Evolutionary conservation across 192 early-diverging fungal species (phyloP).

Genomic region (Phlyctochytrium bullatum): DNA sequence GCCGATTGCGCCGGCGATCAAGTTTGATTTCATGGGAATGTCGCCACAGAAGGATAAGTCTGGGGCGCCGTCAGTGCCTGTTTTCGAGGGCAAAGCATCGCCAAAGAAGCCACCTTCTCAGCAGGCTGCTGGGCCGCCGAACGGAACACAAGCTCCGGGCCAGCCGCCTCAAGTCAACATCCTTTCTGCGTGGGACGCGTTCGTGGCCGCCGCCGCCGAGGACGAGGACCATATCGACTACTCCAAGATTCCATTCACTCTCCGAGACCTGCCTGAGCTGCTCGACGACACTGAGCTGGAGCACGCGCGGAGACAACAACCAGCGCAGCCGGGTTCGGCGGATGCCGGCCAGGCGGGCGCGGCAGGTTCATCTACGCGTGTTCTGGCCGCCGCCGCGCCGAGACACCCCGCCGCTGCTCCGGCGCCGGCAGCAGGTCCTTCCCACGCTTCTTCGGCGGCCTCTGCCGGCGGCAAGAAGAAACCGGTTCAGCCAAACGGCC

Average conservation of each 20-base stretch:
- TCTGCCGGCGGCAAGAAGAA: neutral
- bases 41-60: neutral
- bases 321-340: neutral
- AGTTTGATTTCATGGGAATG: too few relatives aligned
- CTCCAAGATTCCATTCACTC: neutral
- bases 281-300: neutral
- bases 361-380: too few relatives aligned
- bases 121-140: neutral
- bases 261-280: neutral
- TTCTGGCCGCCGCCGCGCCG: neutral
- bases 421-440: neutral
- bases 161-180: too few relatives aligned
- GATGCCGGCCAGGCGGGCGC: too few relatives aligned
- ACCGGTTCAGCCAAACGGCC: neutral
- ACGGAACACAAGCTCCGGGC: too few relatives aligned
- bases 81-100: neutral
- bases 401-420: neutral
- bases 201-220: neutral
- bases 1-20: too few relatives aligned
- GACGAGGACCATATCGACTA: neutral
- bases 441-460: neutral
- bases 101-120: neutral
- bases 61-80: neutral
- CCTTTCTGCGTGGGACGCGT: neutral
- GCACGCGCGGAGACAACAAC: neutral